Evolutionary conservation across 352 stramenopile species (phyloP), one percentile per base, ranked within the genome.

Genomic region (Ophiocytium majus): DNA sequence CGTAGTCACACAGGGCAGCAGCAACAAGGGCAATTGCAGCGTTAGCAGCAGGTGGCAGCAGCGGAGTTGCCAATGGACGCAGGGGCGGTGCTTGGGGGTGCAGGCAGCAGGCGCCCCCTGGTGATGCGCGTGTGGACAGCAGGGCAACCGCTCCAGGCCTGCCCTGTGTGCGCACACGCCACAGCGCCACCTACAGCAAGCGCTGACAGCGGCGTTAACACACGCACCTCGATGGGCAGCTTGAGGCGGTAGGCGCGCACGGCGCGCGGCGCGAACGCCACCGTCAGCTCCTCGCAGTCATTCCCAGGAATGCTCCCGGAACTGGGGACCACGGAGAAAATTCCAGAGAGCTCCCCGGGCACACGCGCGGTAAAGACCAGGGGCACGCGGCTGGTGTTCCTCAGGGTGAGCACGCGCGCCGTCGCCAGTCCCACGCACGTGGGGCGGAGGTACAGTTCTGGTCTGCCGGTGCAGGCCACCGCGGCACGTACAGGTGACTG

Each of bases 271-370:
- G 92, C 91, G 88, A 97, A 98, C n/a, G 83, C 86, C 50, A 92
- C 92, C 37, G 91, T 90, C 76, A 97, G 86, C 9, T 14, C 33
- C 10, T 86, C 86, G 0, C 89, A 90, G 83, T 97, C 94, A 80
- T 95, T 93, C 0, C 94, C 94, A 37, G 94, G 93, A 1, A 98
- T 90, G 0, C 93, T 87, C 1, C 93, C 93, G 23, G 94, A 89
- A 35, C 92, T 91, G 0, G 94, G 93, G 0, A 88, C 90, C 31
- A 96, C 85, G 0, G 89, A 85, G 71, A 97, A 94, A 10, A 89
- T 66, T 31, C 85, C 82, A 5, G 85, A 75, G 23, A 74, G 76
- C 1, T 66, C 85, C 31, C 64, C 64, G 23, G 85, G 85, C 10
- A 66, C 10, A 1, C 81, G 49, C 23, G 66, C 79, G 32, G n/a